A percentile compares a stretch with the other conserved stretches of the same genome.
phyloP scores from a whole-genome alignment of 2,329 filamentous ascomycete species.

The Curvularia sp. region DNA sequence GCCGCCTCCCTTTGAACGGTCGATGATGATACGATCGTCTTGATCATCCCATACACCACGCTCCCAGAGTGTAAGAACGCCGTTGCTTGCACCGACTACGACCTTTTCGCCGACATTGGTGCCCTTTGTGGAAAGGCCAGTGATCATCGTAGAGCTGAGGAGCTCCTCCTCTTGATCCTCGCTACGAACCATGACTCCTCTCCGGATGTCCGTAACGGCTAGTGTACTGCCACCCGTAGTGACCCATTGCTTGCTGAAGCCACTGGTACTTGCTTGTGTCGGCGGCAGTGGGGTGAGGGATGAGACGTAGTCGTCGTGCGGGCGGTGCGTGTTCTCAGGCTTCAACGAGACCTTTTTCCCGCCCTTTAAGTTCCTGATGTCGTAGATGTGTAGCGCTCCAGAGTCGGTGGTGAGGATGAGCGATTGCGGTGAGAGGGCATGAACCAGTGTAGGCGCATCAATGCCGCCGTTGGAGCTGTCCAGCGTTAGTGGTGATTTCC shows the following conservation, averaged over 20 bases:
- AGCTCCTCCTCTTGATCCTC: slow-evolving; percentile 96
- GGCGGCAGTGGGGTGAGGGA: slow-evolving; percentile 84
- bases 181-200: slow-evolving; percentile 84
- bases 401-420: slow-evolving; percentile 91
- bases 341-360: slow-evolving; percentile 59
- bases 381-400: slow-evolving; percentile 85
- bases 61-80: slow-evolving; percentile 92
- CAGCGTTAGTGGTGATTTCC: slow-evolving; percentile 17
- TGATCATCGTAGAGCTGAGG: slow-evolving; percentile 79
- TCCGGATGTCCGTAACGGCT: slow-evolving; percentile 85
- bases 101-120: slow-evolving; percentile 76
- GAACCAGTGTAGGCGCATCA: slow-evolving; percentile 81
- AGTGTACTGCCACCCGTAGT: slow-evolving; percentile 91
- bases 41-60: slow-evolving; percentile 95
- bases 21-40: slow-evolving; percentile 84
- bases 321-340: slow-evolving; percentile 78
- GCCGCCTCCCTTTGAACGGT: slow-evolving; percentile 66
- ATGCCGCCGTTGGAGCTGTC: slow-evolving; percentile 55
- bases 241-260: slow-evolving; percentile 93
- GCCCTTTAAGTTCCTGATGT: slow-evolving; percentile 67
- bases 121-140: slow-evolving; percentile 74
- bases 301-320: slow-evolving; percentile 92
- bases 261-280: slow-evolving; percentile 80
- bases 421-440: slow-evolving; percentile 84
- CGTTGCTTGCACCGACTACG: slow-evolving; percentile 77